Conservation (phyloP, 73 alveolate species). For the Halteria grandinella region DNA sequence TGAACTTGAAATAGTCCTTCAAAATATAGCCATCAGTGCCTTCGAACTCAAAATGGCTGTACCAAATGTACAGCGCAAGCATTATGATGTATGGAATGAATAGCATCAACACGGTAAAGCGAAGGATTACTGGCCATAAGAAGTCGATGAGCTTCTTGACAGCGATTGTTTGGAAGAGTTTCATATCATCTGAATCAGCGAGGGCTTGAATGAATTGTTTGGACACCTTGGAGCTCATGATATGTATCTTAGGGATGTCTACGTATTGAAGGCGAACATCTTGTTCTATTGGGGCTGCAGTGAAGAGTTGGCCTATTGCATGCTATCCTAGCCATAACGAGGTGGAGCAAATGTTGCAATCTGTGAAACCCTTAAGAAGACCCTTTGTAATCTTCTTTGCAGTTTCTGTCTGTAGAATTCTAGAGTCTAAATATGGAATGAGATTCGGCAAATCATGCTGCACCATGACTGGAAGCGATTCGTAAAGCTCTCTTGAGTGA, state of each 20-base stretch:
- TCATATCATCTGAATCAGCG: slow-evolving; percentile 43
- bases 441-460: slow-evolving; percentile 29
- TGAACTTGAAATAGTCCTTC: slow-evolving; percentile 5
- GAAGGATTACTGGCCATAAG: slow-evolving; percentile 45
- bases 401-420: slow-evolving; percentile 26
- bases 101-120: background rate
- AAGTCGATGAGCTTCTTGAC: slow-evolving; percentile 32
- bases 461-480: slow-evolving; percentile 14
- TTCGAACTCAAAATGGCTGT: slow-evolving; percentile 28
- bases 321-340: slow-evolving; percentile 1
- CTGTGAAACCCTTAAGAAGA: slow-evolving; percentile 24
- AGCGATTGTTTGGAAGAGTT: slow-evolving; percentile 28
- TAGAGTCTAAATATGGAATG: slow-evolving; percentile 31
- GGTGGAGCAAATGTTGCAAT: slow-evolving; percentile 24
- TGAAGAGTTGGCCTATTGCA: background rate
- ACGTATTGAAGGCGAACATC: slow-evolving; percentile 23
- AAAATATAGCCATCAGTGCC: slow-evolving; percentile 1
- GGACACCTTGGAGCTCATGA: background rate
- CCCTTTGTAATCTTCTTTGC: slow-evolving; percentile 24
- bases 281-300: slow-evolving; percentile 15
- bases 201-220: slow-evolving; percentile 27
- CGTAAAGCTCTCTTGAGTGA: slow-evolving; percentile 32
- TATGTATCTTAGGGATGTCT: slow-evolving; percentile 33
- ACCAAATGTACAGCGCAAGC: slow-evolving; percentile 9
- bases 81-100: slow-evolving; percentile 38